Evolutionary conservation across 352 stramenopile genomes (phyloP).

Genomic region (Pythium diclinum): DNA sequence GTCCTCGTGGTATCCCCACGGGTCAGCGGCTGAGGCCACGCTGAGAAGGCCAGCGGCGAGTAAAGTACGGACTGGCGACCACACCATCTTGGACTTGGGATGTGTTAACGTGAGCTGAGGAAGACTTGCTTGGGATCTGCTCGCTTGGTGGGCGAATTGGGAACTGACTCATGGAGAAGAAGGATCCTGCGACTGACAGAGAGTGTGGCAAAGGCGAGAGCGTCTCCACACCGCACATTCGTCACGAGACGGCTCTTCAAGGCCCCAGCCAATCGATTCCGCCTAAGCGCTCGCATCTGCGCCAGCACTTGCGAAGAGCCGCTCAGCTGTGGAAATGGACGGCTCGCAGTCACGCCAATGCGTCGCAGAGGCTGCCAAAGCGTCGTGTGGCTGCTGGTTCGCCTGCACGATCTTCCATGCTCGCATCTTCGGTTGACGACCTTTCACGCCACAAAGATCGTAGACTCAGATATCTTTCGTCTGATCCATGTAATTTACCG

Average conservation of each 20-base stretch:
- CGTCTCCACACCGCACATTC: background rate
- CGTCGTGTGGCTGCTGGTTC: conserved; percentile 1
- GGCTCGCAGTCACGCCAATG: conserved; percentile 12
- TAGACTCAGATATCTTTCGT: conserved; percentile 10
- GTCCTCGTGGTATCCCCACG: conserved; percentile 54
- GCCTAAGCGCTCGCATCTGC: background rate
- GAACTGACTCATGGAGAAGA: background rate
- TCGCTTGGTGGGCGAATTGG: background rate
- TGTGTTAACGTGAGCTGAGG: conserved; percentile 2
- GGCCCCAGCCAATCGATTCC: background rate
- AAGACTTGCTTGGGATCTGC: background rate
- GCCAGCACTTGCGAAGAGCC: background rate
- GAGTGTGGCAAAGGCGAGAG: background rate
- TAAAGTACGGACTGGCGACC: conserved; percentile 23
- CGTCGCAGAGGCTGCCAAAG: conserved; percentile 13
- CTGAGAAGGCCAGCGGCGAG: conserved; percentile 29
- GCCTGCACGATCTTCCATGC: background rate
- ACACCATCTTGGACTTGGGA: conserved; percentile 24
- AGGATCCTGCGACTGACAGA: background rate
- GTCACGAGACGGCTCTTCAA: background rate
- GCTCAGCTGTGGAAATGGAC: conserved; percentile 4
- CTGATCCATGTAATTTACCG: conserved; percentile 2
- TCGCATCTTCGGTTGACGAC: background rate
- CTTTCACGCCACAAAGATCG: conserved; percentile 20
- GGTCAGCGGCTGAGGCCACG: conserved; percentile 20